phyloP scores from a whole-genome alignment of 1,284 basidiomycete genomes.

The Grifola frondosa region DNA sequence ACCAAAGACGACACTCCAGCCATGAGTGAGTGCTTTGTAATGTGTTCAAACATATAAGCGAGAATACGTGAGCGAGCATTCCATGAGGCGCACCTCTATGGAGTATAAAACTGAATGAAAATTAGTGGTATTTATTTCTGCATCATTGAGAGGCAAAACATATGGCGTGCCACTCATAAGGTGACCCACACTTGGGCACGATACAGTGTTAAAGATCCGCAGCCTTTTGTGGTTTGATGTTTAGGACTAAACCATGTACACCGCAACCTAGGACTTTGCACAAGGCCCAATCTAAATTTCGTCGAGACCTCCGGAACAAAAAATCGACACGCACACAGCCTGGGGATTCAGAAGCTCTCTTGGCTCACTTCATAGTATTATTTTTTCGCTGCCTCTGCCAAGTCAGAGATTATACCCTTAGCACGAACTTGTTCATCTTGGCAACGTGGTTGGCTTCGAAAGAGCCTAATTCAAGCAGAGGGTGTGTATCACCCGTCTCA shows the following conservation, averaged over 20 bases:
- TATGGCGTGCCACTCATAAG: too few relatives aligned
- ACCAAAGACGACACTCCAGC: constrained; percentile 73
- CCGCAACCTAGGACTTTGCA: neutral
- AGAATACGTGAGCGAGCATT: neutral
- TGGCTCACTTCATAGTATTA: constrained; percentile 79
- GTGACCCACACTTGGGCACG: too few relatives aligned
- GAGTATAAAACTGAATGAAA: too few relatives aligned
- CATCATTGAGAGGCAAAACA: too few relatives aligned
- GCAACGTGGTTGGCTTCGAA: constrained; percentile 64
- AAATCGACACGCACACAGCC: too few relatives aligned
- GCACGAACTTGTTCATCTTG: constrained; percentile 61
- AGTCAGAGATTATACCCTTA: constrained; percentile 59
- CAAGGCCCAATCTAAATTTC: constrained; percentile 37
- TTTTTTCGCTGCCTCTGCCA: constrained; percentile 73
- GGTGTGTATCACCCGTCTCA: constrained; percentile 59
- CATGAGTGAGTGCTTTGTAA: constrained; percentile 76
- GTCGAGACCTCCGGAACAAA: too few relatives aligned
- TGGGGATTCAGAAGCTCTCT: too few relatives aligned
- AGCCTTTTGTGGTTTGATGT: too few relatives aligned
- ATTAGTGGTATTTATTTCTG: too few relatives aligned
- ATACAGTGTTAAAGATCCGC: too few relatives aligned
- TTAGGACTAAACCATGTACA: too few relatives aligned
- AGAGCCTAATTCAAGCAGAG: constrained; percentile 60
- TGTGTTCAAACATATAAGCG: constrained; percentile 76
- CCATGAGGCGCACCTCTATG: neutral